phyloP scores from a whole-genome alignment of 306 rosid species.

The Acacia melanoxylon region DNA sequence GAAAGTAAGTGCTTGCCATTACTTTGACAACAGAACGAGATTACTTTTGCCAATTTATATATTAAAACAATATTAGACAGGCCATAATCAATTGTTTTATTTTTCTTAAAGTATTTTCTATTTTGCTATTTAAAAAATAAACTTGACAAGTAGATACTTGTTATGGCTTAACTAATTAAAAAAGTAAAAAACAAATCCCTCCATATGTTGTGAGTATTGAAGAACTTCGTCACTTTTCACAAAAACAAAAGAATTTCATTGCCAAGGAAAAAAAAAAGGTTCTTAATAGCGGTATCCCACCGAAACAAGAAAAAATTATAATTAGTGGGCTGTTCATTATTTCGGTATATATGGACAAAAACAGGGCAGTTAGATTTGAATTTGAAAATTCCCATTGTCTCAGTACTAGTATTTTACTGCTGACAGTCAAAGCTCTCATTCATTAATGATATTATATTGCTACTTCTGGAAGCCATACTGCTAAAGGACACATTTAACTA shows the following conservation, averaged over 20 bases:
- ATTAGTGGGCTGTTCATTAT: not conserved
- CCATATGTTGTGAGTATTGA: not conserved
- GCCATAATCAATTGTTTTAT: not conserved
- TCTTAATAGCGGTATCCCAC: no score
- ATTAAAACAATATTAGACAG: not conserved
- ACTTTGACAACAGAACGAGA: not conserved
- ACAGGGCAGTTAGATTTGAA: slow-evolving; percentile 16
- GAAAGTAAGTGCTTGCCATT: slow-evolving; percentile 52
- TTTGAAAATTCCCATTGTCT: not conserved
- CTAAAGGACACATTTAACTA: not conserved
- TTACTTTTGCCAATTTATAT: not conserved
- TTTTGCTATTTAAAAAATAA: not conserved
- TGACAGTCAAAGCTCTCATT: not conserved
- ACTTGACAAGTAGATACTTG: not conserved
- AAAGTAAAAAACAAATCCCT: not conserved
- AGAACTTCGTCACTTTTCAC: not conserved
- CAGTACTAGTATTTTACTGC: not conserved
- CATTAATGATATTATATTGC: not conserved
- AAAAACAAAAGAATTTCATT: not conserved
- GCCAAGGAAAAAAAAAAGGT: not conserved
- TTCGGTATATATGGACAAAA: not conserved
- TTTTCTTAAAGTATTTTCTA: not conserved
- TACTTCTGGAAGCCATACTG: not conserved
- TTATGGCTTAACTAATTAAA: not conserved
- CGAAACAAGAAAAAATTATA: no score